These are phyloP conservation scores for Saccharomycopsis selenospora DNA, from an alignment of 805 yeast species.

Conservation along the genomic window DNA sequence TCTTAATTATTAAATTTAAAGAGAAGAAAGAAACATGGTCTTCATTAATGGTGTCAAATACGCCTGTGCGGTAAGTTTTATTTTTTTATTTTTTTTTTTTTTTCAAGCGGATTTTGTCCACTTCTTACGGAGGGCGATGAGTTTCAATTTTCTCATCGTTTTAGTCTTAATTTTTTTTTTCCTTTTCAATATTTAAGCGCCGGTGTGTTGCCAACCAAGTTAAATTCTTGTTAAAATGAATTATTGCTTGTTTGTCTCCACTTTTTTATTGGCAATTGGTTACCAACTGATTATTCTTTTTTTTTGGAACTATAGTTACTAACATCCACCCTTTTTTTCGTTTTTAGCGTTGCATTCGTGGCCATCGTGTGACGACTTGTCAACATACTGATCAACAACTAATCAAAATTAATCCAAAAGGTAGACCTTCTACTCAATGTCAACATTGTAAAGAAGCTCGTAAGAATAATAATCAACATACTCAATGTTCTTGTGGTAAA, in stretches of 20 bases:
- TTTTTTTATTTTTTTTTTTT: neutral
- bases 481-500: slow-evolving; percentile 62
- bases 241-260: neutral
- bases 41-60: slow-evolving; percentile 86
- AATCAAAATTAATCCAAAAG: slow-evolving; percentile 92
- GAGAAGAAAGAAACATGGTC: no score
- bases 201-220: neutral
- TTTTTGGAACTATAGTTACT: no score
- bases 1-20: no score
- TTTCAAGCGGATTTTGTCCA: no score
- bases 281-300: neutral
- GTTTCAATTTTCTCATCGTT: neutral
- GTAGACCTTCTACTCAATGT: slow-evolving; percentile 92
- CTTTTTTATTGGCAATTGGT: neutral
- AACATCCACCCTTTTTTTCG: no score
- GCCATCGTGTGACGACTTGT: slow-evolving; percentile 93
- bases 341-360: slow-evolving; percentile 70
- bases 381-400: slow-evolving; percentile 86
- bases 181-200: neutral
- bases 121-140: neutral
- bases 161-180: neutral
- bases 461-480: slow-evolving; percentile 56
- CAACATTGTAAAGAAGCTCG: slow-evolving; percentile 75
- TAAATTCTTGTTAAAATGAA: neutral
- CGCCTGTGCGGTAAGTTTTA: slow-evolving; percentile 61